phyloP scores from a whole-genome alignment of 2,329 filamentous ascomycete species.

The Scortechinia acanthostroma region DNA sequence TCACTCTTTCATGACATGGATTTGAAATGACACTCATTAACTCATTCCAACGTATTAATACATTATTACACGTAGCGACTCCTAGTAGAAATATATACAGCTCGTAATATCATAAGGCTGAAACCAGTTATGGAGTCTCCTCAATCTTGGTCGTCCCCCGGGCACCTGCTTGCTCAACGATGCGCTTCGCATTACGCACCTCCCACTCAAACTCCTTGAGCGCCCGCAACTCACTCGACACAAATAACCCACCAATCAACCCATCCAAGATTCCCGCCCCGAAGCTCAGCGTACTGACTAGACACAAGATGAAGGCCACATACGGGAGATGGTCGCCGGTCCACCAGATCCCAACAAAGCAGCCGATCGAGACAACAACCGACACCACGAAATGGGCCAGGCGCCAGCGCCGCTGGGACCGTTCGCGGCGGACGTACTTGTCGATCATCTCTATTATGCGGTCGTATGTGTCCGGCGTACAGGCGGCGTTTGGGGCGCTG shows the following conservation, averaged over 20 bases:
- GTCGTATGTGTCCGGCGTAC: conserved; percentile 44
- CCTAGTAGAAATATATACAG: no score
- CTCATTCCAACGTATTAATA: no score
- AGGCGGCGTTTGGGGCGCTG: conserved; percentile 8
- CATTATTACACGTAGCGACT: no score
- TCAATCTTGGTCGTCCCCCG: no score
- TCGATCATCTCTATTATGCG: conserved; percentile 67
- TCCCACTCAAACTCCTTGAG: conserved; percentile 93
- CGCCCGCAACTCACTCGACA: conserved; percentile 74
- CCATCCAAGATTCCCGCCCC: conserved; percentile 75
- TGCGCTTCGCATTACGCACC: conserved; percentile 57
- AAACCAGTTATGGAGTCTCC: no score
- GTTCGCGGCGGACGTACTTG: conserved; percentile 65
- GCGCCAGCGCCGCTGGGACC: conserved; percentile 64
- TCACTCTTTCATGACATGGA: no score
- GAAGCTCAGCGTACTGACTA: conserved; percentile 73
- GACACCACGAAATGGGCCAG: conserved; percentile 67
- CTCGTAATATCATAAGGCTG: no score
- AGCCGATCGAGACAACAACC: conserved; percentile 62
- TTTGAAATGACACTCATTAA: no score
- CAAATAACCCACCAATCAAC: conserved; percentile 78
- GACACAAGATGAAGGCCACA: conserved; percentile 72
- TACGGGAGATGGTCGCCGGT: conserved; percentile 68
- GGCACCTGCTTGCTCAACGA: not conserved
- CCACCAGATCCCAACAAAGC: conserved; percentile 76